A percentile compares a stretch with the other conserved stretches of the same genome.
Evolutionary conservation across 2,329 filamentous ascomycete species (phyloP).

Genomic region (Talaromyces sp.): DNA sequence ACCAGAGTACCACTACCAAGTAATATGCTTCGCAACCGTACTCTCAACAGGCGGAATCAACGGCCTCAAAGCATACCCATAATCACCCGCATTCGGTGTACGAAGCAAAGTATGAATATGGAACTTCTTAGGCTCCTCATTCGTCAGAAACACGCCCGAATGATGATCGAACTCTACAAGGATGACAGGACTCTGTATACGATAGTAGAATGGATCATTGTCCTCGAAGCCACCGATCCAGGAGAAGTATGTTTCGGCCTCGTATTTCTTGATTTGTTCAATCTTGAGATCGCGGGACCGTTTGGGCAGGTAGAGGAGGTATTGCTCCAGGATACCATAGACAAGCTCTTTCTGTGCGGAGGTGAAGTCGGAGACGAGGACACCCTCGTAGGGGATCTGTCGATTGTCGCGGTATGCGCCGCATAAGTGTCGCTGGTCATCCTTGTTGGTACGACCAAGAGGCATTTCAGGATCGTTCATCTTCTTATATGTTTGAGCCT

Average conservation of each 20-base stretch:
- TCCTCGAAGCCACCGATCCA: slow-evolving; percentile 71
- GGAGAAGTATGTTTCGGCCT: slow-evolving; percentile 72
- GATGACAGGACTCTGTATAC: slow-evolving; percentile 73
- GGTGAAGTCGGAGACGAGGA: slow-evolving; percentile 51
- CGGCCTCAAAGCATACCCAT: slow-evolving; percentile 58
- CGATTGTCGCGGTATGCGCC: slow-evolving; percentile 78
- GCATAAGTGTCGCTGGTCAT: slow-evolving; percentile 75
- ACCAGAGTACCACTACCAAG: slow-evolving; percentile 25
- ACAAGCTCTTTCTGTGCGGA: slow-evolving; percentile 55
- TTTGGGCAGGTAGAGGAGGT: slow-evolving; percentile 65
- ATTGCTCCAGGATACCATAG: slow-evolving; percentile 61
- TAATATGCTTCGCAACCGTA: slow-evolving; percentile 38
- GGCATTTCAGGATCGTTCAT: slow-evolving; percentile 67
- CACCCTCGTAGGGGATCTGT: slow-evolving; percentile 70
- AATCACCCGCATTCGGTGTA: slow-evolving; percentile 73
- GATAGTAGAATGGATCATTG: slow-evolving; percentile 72
- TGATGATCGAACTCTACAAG: slow-evolving; percentile 78
- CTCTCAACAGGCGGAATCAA: slow-evolving; percentile 38
- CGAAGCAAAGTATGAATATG: slow-evolving; percentile 74
- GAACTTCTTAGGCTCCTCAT: slow-evolving; percentile 71
- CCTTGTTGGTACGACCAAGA: slow-evolving; percentile 67
- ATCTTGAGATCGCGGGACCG: slow-evolving; percentile 46
- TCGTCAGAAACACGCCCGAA: slow-evolving; percentile 73
- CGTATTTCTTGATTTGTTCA: slow-evolving; percentile 54
- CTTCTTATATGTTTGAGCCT: slow-evolving; percentile 58